Evolutionary conservation across 371 early-diverging fungal species (phyloP).

Genomic region (Parasitella parasitica): DNA sequence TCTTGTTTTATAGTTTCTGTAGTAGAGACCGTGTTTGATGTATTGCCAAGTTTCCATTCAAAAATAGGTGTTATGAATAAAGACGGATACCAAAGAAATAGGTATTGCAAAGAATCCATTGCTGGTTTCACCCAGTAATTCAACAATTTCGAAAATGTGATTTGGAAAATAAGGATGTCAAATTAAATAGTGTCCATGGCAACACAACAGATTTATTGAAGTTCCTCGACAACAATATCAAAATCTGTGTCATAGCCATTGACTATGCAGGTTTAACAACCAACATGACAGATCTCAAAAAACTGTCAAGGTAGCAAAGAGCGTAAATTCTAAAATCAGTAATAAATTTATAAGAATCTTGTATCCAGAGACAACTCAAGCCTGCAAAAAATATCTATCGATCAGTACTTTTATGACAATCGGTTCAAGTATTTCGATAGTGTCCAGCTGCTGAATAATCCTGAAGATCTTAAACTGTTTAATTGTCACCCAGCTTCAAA

Average conservation of each 20-base stretch:
- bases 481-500: constrained; percentile 8
- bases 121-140: not conserved
- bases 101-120: constrained; percentile 15
- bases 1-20: not conserved
- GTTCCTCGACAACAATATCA: not conserved
- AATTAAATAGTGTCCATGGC: constrained; percentile 4
- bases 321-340: constrained; percentile 14
- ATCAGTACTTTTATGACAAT: constrained; percentile 14
- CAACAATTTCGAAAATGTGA: constrained; percentile 7
- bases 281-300: constrained; percentile 7
- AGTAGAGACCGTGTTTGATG: not conserved
- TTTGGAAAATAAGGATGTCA: not conserved
- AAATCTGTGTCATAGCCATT: constrained; percentile 13
- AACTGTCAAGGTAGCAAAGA: constrained; percentile 10
- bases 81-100: constrained; percentile 7
- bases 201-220: constrained; percentile 13
- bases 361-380: constrained; percentile 14
- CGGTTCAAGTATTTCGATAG: constrained; percentile 13
- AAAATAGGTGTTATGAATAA: constrained; percentile 7
- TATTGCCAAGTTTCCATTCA: constrained; percentile 7
- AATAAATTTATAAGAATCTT: constrained; percentile 11
- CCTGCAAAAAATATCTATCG: constrained; percentile 12
- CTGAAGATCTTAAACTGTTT: constrained; percentile 10
- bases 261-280: constrained; percentile 22
- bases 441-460: constrained; percentile 6